A percentile compares a stretch with the other conserved stretches of the same genome.
Conservation (phyloP, 495 filamentous ascomycete genomes). For the Extremus antarcticus region DNA sequence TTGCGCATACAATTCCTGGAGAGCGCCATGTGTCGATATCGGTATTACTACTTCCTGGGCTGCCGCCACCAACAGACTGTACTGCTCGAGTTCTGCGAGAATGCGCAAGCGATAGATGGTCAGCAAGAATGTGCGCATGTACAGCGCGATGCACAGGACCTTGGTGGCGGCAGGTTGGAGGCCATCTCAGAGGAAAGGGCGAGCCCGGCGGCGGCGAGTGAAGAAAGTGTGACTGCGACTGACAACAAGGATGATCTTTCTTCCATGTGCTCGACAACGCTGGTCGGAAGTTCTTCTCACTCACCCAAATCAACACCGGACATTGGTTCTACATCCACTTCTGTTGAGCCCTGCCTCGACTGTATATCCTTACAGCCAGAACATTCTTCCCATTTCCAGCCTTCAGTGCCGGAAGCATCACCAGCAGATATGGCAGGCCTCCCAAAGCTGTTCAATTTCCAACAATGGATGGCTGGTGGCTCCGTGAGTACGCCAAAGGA, state of each 20-base stretch:
- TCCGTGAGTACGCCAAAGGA: not conserved
- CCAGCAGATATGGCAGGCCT: not conserved
- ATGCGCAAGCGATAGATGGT: not conserved
- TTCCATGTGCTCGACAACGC: not conserved
- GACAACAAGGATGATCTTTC: not conserved
- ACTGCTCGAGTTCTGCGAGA: conserved; percentile 13
- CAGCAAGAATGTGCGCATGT: not conserved
- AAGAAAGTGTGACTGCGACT: not conserved
- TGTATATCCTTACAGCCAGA: not conserved
- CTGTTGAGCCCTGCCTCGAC: not conserved
- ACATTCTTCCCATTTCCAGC: not conserved
- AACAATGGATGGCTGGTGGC: conserved; percentile 2
- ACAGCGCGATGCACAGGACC: not conserved
- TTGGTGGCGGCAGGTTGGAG: not conserved
- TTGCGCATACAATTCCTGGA: no score
- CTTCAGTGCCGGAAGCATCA: not conserved
- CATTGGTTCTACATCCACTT: not conserved
- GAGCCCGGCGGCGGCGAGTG: not conserved
- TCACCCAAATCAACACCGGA: not conserved
- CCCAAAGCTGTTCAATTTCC: not conserved
- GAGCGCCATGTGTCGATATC: conserved; percentile 19
- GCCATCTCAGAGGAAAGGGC: not conserved
- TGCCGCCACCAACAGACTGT: conserved; percentile 19
- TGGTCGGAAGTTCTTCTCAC: not conserved
- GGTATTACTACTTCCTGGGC: conserved; percentile 15